phyloP scores from a whole-genome alignment of 202 grass and related monocot species.

The Setaria italica region DNA sequence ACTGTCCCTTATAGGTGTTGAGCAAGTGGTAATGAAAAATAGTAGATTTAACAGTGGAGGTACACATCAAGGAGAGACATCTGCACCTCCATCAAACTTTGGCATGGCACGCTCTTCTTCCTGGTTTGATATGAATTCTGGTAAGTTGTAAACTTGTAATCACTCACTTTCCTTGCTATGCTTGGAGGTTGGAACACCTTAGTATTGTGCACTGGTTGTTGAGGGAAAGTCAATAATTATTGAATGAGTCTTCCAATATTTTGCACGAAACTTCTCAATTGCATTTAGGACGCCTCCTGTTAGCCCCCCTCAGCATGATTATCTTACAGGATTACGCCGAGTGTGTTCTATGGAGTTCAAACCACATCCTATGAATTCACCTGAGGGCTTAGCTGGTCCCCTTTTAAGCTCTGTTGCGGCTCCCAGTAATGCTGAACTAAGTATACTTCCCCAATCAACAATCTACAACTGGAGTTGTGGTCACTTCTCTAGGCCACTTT shows the following conservation, averaged over 20 bases:
- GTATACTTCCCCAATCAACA: slow-evolving; percentile 68
- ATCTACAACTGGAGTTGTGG: slow-evolving; percentile 99
- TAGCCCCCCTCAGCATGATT: slow-evolving; percentile 91
- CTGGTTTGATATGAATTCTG: slow-evolving; percentile 97
- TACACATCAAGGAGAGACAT: slow-evolving; percentile 69
- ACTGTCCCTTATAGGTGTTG: slow-evolving; percentile 84
- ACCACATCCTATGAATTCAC: slow-evolving; percentile 74
- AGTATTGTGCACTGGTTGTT: neutral
- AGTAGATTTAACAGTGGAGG: slow-evolving; percentile 73
- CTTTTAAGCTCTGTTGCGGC: slow-evolving; percentile 61
- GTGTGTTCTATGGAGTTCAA: slow-evolving; percentile 96
- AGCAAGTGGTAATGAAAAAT: slow-evolving; percentile 83
- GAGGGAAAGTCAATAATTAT: slow-evolving; percentile 2
- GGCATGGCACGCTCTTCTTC: slow-evolving; percentile 95
- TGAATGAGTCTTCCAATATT: slow-evolving; percentile 36
- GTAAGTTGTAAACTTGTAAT: slow-evolving; percentile 50
- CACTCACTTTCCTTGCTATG: slow-evolving; percentile 29
- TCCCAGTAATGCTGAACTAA: slow-evolving; percentile 63
- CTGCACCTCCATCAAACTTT: slow-evolving; percentile 69
- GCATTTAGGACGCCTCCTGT: slow-evolving; percentile 97
- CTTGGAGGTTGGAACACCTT: slow-evolving; percentile 24
- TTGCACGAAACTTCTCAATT: slow-evolving; percentile 76
- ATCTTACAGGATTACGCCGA: slow-evolving; percentile 80
- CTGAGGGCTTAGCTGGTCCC: slow-evolving; percentile 88
- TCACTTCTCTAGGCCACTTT: slow-evolving; percentile 94